These are phyloP conservation scores for Suillus discolor DNA, from an alignment of 768 basidiomycete genomes.

Conservation along the genomic window DNA sequence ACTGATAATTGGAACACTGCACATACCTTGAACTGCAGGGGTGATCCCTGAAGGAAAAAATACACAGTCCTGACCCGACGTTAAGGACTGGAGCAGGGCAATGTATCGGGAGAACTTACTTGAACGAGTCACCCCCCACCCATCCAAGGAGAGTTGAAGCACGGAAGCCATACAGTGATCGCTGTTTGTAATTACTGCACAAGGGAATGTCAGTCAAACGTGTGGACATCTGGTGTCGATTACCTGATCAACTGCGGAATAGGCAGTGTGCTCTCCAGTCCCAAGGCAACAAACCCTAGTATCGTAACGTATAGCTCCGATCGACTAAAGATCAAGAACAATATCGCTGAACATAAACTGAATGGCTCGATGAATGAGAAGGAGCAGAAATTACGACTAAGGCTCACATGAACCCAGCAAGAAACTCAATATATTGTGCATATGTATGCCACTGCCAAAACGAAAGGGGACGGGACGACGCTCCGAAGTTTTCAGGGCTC, in stretches of 20 bases:
- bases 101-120: constrained; percentile 47
- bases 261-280: constrained; percentile 85
- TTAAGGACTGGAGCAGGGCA: constrained; percentile 19
- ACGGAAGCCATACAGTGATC: constrained; percentile 83
- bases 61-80: constrained; percentile 61
- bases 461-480: constrained; percentile 64
- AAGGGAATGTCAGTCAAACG: constrained; percentile 4
- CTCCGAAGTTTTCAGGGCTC: constrained; percentile 59
- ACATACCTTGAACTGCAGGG: constrained; percentile 82
- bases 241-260: constrained; percentile 84
- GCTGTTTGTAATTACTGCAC: constrained; percentile 73
- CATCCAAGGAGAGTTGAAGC: constrained; percentile 82
- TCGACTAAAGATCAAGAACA: constrained; percentile 73
- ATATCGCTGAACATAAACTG: constrained; percentile 68
- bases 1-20: constrained; percentile 83
- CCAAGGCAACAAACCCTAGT: constrained; percentile 77
- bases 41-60: constrained; percentile 73
- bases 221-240: not conserved
- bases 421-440: constrained; percentile 78
- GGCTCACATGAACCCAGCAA: constrained; percentile 73
- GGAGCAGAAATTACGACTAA: constrained; percentile 6
- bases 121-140: constrained; percentile 84
- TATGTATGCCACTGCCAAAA: constrained; percentile 90
- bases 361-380: constrained; percentile 13
- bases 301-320: constrained; percentile 59